Percentiles rank a stretch among this genome's conserved stretches.
These are phyloP conservation scores for Schizochytrium sp. DNA, from an alignment of 108 stramenopile species.

Conservation along the genomic window DNA sequence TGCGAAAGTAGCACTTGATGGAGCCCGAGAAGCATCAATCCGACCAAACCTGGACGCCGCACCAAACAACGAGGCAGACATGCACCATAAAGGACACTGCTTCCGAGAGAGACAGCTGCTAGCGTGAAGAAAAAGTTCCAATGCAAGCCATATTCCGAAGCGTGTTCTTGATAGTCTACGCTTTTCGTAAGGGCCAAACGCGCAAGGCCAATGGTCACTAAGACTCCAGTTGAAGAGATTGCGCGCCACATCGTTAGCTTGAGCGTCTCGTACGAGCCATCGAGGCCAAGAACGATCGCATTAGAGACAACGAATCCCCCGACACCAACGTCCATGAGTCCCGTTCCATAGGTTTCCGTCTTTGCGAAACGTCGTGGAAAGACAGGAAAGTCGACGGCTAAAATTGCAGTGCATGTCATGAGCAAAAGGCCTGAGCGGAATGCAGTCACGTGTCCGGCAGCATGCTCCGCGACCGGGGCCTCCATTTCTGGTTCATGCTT, in stretches of 20 bases:
- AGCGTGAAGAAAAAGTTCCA: conserved; percentile 99
- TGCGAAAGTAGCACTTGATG: conserved; percentile 58
- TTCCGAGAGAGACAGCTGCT: neutral
- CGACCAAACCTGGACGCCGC: neutral
- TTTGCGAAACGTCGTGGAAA: conserved; percentile 88
- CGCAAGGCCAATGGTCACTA: conserved; percentile 30
- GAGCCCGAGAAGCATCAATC: conserved; percentile 31
- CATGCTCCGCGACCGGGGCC: neutral
- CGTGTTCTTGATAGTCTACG: conserved; percentile 56
- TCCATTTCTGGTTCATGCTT: neutral
- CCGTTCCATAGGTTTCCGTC: conserved; percentile 75
- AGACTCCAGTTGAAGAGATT: neutral
- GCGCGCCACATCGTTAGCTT: neutral
- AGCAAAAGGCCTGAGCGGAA: conserved; percentile 13
- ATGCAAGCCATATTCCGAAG: conserved; percentile 92
- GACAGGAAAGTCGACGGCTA: conserved; percentile 79
- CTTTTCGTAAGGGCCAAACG: conserved; percentile 30
- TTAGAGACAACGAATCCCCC: conserved; percentile 74
- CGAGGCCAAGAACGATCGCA: conserved; percentile 46
- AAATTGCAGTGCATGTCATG: conserved; percentile 75
- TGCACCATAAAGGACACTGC: neutral
- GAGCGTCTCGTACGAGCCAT: neutral
- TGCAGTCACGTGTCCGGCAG: neutral
- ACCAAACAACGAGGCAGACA: neutral
- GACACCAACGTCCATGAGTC: conserved; percentile 91